Conservation (phyloP, 2,329 filamentous ascomycete species). For the Beauveria caledonica region DNA sequence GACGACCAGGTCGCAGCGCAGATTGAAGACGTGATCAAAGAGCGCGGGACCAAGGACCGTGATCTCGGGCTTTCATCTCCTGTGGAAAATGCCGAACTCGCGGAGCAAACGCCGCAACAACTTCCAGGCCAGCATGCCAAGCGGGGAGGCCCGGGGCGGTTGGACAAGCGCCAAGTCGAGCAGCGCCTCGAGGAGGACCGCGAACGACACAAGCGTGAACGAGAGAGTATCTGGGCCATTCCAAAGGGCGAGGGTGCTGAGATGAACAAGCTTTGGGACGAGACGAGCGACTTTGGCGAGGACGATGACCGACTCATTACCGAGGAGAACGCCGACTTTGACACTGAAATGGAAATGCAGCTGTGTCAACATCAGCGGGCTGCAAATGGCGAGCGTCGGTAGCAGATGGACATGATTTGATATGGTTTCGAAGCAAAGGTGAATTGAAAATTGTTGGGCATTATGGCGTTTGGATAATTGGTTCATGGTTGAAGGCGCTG, state of each 20-base stretch:
- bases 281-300: slow-evolving; percentile 76
- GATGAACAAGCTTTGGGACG: slow-evolving; percentile 75
- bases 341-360: slow-evolving; percentile 32
- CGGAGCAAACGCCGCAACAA: slow-evolving; percentile 34
- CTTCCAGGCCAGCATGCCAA: slow-evolving; percentile 29
- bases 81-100: slow-evolving; percentile 32
- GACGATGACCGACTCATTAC: slow-evolving; percentile 72
- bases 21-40: slow-evolving; percentile 75
- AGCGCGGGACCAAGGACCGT: slow-evolving; percentile 59
- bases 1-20: slow-evolving; percentile 66
- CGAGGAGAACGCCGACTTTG: slow-evolving; percentile 58
- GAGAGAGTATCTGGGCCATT: slow-evolving; percentile 92
- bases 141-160: slow-evolving; percentile 27
- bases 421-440: not conserved
- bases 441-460: slow-evolving; percentile 11
- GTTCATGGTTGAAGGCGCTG: slow-evolving; percentile 4
- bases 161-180: slow-evolving; percentile 86
- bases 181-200: slow-evolving; percentile 95
- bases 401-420: not conserved
- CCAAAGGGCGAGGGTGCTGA: slow-evolving; percentile 55
- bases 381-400: slow-evolving; percentile 24
- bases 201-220: slow-evolving; percentile 82
- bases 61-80: slow-evolving; percentile 48
- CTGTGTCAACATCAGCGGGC: slow-evolving; percentile 31
- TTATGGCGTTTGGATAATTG: slow-evolving; percentile 22